These are phyloP conservation scores for Erodium maritimum DNA, from an alignment of 345 rosid genomes.

Conservation along the genomic window DNA sequence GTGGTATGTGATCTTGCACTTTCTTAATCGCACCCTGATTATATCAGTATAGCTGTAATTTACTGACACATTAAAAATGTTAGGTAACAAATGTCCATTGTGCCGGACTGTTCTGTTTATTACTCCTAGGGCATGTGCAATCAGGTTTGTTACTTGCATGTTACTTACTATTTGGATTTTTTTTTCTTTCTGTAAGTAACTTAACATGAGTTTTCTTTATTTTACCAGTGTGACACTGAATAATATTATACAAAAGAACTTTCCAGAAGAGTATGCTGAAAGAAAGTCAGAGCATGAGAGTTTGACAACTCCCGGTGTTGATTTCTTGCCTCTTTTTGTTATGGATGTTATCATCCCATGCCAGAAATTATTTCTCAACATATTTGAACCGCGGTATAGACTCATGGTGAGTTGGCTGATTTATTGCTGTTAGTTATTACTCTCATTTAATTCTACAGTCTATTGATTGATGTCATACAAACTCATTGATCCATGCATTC, in stretches of 20 bases:
- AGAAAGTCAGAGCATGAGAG: constrained; percentile 77
- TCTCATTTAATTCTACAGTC: not conserved
- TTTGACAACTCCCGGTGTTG: constrained; percentile 63
- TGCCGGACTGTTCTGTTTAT: constrained; percentile 84
- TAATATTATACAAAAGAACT: constrained; percentile 74
- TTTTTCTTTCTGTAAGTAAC: not conserved
- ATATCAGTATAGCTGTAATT: not conserved
- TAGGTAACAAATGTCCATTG: constrained; percentile 93
- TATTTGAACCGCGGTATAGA: constrained; percentile 88
- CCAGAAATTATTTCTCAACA: constrained; percentile 75
- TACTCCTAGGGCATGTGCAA: constrained; percentile 71
- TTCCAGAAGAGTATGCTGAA: constrained; percentile 84
- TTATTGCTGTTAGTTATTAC: constrained; percentile 1
- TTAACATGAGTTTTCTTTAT: constrained; percentile 9
- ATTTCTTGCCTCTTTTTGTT: constrained; percentile 80
- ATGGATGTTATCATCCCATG: constrained; percentile 88
- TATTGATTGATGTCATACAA: not conserved
- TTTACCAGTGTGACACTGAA: constrained; percentile 69
- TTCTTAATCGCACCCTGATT: constrained; percentile 7
- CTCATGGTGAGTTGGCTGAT: constrained; percentile 63
- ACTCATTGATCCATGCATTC: not conserved
- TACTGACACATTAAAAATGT: constrained; percentile 1
- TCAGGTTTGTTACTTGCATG: constrained; percentile 42
- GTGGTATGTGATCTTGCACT: constrained; percentile 38
- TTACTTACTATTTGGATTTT: not conserved